Base-by-base conservation (phyloP, 768 basidiomycete genomes). In the Leccinum truebloodii region DNA sequence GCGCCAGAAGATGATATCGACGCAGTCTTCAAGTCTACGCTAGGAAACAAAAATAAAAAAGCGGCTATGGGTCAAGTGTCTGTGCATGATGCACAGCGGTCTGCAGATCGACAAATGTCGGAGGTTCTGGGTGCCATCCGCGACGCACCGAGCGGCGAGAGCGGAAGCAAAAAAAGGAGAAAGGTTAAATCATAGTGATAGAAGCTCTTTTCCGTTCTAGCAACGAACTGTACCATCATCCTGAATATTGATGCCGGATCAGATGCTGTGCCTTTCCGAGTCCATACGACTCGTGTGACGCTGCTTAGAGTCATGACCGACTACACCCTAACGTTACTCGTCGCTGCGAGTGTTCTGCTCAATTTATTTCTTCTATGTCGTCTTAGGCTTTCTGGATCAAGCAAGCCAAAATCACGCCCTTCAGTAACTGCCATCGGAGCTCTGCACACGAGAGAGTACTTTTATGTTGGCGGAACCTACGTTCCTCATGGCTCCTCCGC, bases 1-100 rank as follows among this genome's bases (percentile, higher is more conserved):
- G 67, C 71, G 24, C 63, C 74, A 7, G 81, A 77, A 51, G 86
- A 93, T 65, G 91, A 90, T 69, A 94, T 94, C 55, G 92, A 94
- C 59, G 81, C 76, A 3, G 75, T 93, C 12, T 94, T 94, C 69
- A 79, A 83, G 44, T 69, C 77, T 49, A 77, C 76, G 22, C 68
- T 88, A 20, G 86, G 86, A 20, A 85, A 81, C 66, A 86, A 82
- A 71, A 71, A 79, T 22, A 89, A 84, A 75, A 85, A 81, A 67
- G 81, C 77, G 24, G 83, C 81, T 4, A 69, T 89, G 28, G 70
- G 60, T 41, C 49, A 41, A 28, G 46, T 49, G 52, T 49, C 56
- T 58, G 20, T n/a, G 3, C 66, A 63, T 18, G 65, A 64, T 16
- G 54, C 54, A 32, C 63, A 58, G 52, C 58, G 54, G 22, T 22